A percentile compares a stretch with the other conserved stretches of the same genome.
Conservation (phyloP, 768 basidiomycete genomes). For the Porphyrellus cyaneotinctus region DNA sequence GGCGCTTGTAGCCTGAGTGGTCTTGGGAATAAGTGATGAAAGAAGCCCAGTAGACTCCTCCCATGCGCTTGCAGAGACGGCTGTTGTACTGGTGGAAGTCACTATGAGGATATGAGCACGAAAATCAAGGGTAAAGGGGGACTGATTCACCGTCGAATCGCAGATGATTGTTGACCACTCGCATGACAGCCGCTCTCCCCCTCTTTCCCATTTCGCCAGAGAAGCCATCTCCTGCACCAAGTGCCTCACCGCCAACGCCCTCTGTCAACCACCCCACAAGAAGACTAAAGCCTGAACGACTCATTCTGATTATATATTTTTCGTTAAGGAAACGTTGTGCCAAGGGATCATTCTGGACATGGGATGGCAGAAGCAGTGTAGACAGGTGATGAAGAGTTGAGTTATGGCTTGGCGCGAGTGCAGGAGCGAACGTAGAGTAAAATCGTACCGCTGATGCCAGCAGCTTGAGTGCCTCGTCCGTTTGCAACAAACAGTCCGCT, state of each 20-base stretch:
- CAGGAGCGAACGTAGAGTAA: slow-evolving; percentile 63
- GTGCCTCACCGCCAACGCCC: slow-evolving; percentile 80
- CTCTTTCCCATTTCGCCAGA: slow-evolving; percentile 77
- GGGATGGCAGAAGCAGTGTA: slow-evolving; percentile 73
- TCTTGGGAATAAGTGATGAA: slow-evolving; percentile 69
- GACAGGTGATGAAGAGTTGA: slow-evolving; percentile 73
- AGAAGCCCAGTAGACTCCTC: slow-evolving; percentile 85
- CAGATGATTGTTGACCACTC: slow-evolving; percentile 91
- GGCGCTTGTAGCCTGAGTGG: slow-evolving; percentile 36
- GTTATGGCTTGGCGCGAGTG: slow-evolving; percentile 62
- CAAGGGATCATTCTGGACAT: slow-evolving; percentile 77
- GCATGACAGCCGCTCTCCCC: slow-evolving; percentile 86
- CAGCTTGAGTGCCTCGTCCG: slow-evolving; percentile 4
- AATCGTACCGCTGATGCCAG: slow-evolving; percentile 62
- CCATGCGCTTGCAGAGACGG: slow-evolving; percentile 64
- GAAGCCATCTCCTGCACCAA: slow-evolving; percentile 76
- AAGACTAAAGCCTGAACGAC: slow-evolving; percentile 85
- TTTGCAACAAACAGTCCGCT: slow-evolving; percentile 23
- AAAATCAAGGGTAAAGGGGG: neutral
- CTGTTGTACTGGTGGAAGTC: slow-evolving; percentile 62
- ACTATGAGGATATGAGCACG: slow-evolving; percentile 44
- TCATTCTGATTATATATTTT: slow-evolving; percentile 88
- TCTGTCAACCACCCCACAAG: slow-evolving; percentile 96
- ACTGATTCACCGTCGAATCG: slow-evolving; percentile 73
- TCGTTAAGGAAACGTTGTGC: slow-evolving; percentile 85